Conservation (phyloP, 139 green algal species). For the Spirogloea muscicola region DNA sequence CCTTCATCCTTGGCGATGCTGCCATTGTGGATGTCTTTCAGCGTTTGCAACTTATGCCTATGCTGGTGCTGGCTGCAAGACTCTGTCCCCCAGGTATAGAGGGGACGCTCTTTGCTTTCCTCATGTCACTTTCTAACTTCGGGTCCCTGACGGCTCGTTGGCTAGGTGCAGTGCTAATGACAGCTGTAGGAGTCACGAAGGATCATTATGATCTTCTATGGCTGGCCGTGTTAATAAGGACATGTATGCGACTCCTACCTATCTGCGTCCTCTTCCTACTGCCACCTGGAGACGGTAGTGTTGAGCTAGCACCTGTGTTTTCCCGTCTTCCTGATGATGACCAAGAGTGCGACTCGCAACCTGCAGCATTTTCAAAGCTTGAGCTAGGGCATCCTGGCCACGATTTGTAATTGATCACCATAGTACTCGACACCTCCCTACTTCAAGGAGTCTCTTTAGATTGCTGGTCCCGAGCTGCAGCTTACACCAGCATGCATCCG, state of each 20-base stretch:
- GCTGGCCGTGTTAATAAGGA: slow-evolving; percentile 42
- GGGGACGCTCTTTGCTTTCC: slow-evolving; percentile 92
- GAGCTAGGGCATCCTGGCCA: no score
- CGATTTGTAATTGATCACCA: no score
- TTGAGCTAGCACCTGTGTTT: no score
- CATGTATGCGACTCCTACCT: not conserved
- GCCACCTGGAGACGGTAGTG: no score
- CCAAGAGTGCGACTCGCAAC: no score
- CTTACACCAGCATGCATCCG: no score
- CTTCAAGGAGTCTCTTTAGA: no score
- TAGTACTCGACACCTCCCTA: no score
- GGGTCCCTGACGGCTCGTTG: slow-evolving; percentile 2
- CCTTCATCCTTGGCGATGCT: slow-evolving; percentile 89
- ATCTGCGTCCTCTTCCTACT: slow-evolving; percentile 34
- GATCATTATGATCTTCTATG: slow-evolving; percentile 27
- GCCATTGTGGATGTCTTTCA: slow-evolving; percentile 83
- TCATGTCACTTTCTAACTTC: slow-evolving; percentile 89
- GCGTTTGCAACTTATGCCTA: slow-evolving; percentile 87
- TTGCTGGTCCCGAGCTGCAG: no score
- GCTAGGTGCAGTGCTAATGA: slow-evolving; percentile 28
- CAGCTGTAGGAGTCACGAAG: slow-evolving; percentile 9
- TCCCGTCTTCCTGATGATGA: no score
- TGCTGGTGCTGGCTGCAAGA: slow-evolving; percentile 85
- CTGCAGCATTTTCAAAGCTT: no score
- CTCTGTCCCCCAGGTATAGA: slow-evolving; percentile 71